Evolutionary conservation across 768 basidiomycete species (phyloP), one percentile per base, ranked within the genome.

Genomic region (Clavaria fumosa): DNA sequence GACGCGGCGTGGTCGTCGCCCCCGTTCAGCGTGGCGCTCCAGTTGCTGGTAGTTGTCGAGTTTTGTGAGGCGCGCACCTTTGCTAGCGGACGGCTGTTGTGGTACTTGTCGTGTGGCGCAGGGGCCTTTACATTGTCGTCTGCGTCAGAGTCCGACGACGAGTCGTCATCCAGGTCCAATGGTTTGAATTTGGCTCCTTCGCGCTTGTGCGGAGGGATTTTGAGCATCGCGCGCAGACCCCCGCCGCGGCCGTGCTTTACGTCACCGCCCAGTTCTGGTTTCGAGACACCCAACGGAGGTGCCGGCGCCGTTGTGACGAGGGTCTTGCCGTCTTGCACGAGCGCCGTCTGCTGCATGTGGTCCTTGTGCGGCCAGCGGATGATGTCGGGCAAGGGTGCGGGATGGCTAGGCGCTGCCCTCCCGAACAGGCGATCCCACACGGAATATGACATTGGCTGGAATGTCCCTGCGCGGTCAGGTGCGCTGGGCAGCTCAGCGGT

Each of bases 391-490:
- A n/a, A n/a, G n/a, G n/a, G n/a, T n/a, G n/a, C n/a, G n/a, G n/a
- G n/a, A n/a, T n/a, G n/a, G 6, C 18, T 31, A 34, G 18, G 31
- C 30, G 36, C 34, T 33, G 28, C 19, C n/a, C 32, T 24, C 7
- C 30, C 40, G 42, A 75, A 66, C 14, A 69, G 37, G 23, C 64
- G 63, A 9, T 67, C 62, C 72, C 74, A 78, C 36, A 70, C 54
- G 1, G 70, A 65, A 0, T 18, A 20, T 12, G 54, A 51, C n/a
- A 62, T 49, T 4, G 77, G 76, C 21, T 56, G 54, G 58, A 78
- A 79, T 0, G 53, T 60, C 1, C 77, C 77, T 3, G 75, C 69
- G 21, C 76, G 63, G 38, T 68, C 58, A 1, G 68, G 54, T 12
- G 65, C 55, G 40, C 64, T 66, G 7, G 77, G 75, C 15, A 76